phyloP scores from a whole-genome alignment of 257 asterid genomes.

The Solanum clarkiae region DNA sequence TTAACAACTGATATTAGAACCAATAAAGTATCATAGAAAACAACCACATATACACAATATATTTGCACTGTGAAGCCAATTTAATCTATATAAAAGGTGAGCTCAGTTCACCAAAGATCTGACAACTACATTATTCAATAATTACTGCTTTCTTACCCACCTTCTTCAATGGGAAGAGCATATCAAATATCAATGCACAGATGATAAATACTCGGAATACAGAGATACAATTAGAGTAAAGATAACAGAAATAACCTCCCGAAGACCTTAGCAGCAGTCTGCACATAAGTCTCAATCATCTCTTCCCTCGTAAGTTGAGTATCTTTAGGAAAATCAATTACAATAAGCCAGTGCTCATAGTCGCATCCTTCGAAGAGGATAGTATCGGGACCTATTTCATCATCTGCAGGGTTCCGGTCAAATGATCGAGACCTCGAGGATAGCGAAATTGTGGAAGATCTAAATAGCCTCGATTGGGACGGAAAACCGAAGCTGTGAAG shows the following conservation, averaged over 20 bases:
- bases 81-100: background rate
- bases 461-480: constrained; percentile 22
- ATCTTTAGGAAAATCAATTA: constrained; percentile 64
- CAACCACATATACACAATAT: background rate
- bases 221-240: background rate
- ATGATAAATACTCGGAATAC: background rate
- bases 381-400: constrained; percentile 60
- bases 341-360: constrained; percentile 90
- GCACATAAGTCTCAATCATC: constrained; percentile 61
- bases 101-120: background rate
- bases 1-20: background rate
- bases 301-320: constrained; percentile 37
- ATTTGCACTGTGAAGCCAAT: background rate
- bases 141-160: background rate
- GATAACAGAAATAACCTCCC: constrained; percentile 50
- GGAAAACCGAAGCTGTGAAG: background rate
- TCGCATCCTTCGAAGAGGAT: constrained; percentile 97
- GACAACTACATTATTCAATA: background rate
- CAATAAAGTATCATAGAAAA: background rate
- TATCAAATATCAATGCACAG: background rate
- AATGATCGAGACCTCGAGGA: constrained; percentile 22
- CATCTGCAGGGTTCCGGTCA: constrained; percentile 34
- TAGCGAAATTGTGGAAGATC: constrained; percentile 20
- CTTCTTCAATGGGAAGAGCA: background rate
- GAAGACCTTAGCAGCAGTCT: constrained; percentile 69